Evolutionary conservation across 2,329 filamentous ascomycete genomes (phyloP), one percentile per base, ranked within the genome.

Genomic region (Aspergillus sp.): DNA sequence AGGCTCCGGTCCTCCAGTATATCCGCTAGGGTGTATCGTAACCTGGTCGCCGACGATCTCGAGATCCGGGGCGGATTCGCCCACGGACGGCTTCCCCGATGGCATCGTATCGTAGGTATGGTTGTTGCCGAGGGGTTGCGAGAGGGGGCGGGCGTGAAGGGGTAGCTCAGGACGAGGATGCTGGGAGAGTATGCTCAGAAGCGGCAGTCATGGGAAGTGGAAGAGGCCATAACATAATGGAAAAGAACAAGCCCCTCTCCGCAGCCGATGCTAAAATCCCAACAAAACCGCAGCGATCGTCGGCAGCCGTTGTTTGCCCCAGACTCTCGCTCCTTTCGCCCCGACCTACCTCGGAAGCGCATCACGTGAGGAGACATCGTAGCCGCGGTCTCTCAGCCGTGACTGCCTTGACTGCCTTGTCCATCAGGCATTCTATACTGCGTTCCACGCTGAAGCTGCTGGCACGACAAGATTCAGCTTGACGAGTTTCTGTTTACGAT

Each of bases 31-130:
- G 72, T 92, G 90, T 45, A 93, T 85, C 1, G 88, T 92, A 68
- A 93, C 86, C 70, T 89, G 82, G 72, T 91, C 87, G 66, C 90
- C 90, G 9, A 92, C 81, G 67, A 93, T 92, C 75, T 92, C 88
- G 57, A 93, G 82, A 75, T 92, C 90, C n/a, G 90, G 90, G 55
- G 90, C 88, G 52, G 87, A 87, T 28, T 73, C 70, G 54, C 73
- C 69, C 50, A 70, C 65, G n/a, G 71, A 60, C 17, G 68, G 56
- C 49, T 77, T 72, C 62, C 72, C 71, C 51, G 72, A 66, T 51
- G 75, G 61, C 76, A 78, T 76, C 50, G 54, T 69, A 43, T 58
- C 52, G 59, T 62, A 25, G 53, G 48, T 30, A 46, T 50, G 17
- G 43, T 46, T 46, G 34, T 46, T 19, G 51, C 15, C 46, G 43